Evolutionary conservation across 2,329 filamentous ascomycete species (phyloP).

Genomic region (Byssothecium circinans): DNA sequence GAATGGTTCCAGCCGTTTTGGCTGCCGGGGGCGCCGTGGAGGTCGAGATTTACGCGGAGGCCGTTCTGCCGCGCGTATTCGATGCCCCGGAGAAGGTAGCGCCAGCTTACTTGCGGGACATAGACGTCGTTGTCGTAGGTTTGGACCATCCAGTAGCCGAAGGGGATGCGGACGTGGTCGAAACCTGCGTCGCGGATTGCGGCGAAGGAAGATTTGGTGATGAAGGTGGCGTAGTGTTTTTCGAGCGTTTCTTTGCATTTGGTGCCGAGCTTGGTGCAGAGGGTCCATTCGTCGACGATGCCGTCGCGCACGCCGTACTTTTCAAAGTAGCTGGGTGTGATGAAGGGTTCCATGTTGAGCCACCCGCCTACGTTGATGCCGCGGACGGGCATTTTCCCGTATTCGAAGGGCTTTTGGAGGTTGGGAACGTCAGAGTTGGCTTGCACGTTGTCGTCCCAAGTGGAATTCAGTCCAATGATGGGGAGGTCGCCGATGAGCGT

Average conservation of each 20-base stretch:
- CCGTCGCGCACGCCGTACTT: conserved; percentile 62
- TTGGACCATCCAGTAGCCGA: conserved; percentile 90
- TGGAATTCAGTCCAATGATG: conserved; percentile 81
- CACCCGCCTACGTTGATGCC: conserved; percentile 94
- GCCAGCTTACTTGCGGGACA: conserved; percentile 82
- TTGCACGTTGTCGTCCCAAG: conserved; percentile 80
- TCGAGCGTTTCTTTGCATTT: conserved; percentile 72
- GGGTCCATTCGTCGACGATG: conserved; percentile 86
- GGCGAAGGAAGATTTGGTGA: conserved; percentile 79
- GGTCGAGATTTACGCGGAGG: conserved; percentile 86
- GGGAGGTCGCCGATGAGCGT: conserved; percentile 83
- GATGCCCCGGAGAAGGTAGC: conserved; percentile 88
- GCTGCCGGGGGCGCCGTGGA: conserved; percentile 87
- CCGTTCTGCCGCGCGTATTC: conserved; percentile 94
- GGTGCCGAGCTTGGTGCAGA: conserved; percentile 70
- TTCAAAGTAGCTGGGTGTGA: conserved; percentile 87
- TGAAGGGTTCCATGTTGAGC: conserved; percentile 92
- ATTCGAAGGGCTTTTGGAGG: conserved; percentile 76
- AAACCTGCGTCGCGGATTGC: conserved; percentile 86
- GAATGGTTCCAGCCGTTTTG: conserved; percentile 99
- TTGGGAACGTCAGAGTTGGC: conserved; percentile 81
- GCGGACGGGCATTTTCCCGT: conserved; percentile 75
- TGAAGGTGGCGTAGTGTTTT: conserved; percentile 86
- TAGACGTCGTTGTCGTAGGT: conserved; percentile 87
- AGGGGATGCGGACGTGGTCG: conserved; percentile 96